Base-by-base conservation (phyloP, 2,329 filamentous ascomycete species). In the Dichotomopilus funicola region DNA sequence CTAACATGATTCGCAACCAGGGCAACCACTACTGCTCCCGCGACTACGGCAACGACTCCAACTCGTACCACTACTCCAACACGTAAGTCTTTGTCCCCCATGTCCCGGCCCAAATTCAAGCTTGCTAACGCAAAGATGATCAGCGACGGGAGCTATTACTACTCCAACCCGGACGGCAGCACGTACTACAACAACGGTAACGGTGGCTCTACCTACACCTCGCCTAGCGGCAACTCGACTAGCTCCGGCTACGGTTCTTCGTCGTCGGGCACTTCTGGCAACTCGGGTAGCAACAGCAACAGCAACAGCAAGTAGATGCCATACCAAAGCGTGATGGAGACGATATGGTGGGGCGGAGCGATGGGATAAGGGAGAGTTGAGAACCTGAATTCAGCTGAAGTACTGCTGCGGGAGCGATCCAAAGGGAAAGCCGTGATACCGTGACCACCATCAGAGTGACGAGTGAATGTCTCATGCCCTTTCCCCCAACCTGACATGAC, bases 1-100 rank as follows among this genome's bases (percentile, higher is more conserved):
- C 49, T 54, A 40, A 51, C 10, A 27, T 6, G 36, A 6, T 6
- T 3, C 1, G 27, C 3, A 9, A 11, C 19, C 38, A 65, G 61
- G 64, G 63, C 36, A 65, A 64, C 57, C 64, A 65, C 54, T 65
- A 60, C 46, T 64, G 60, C 52, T 31, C 63, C 38, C 52, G 61
- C 13, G 61, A 64, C 53, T 64, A 62, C 45, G 63, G 63, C 35
- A 58, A 50, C 47, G 51, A 53, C 33, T 69, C 71, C 35, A 86
- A 86, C 71, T 71, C 75, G 6, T 86, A 85, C 67, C 84, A 88
- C 66, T 88, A 87, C 67, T 86, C 82, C 51, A 88, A 88, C 74
- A 66, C 10, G 53, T 61, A 51, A n/a, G 51, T 47, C 34, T 27
- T 10, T 35, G 4, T 19, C 9, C 10, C 5, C 12, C 19, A 27